Conservation (phyloP, 768 basidiomycete species). For the Auriscalpium vulgare region DNA sequence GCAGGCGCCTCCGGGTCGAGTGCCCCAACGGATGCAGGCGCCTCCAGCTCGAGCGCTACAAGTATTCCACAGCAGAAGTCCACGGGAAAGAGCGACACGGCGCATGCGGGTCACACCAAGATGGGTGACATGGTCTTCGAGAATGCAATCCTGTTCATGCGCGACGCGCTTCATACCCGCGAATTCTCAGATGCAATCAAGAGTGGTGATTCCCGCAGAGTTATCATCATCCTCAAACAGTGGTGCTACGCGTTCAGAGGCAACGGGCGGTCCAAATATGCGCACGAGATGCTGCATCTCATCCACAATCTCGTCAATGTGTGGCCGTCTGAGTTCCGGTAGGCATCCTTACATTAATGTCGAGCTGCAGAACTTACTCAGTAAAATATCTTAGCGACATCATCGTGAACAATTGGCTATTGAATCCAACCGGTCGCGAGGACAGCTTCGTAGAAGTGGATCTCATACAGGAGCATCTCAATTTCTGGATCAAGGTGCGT, state of each 20-base stretch:
- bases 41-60: background rate
- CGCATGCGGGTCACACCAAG: background rate
- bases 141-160: constrained; percentile 22
- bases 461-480: constrained; percentile 19
- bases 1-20: too few relatives aligned
- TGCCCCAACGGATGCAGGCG: too few relatives aligned
- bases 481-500: constrained; percentile 21
- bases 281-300: constrained; percentile 13
- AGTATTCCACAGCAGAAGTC: background rate
- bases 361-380: background rate
- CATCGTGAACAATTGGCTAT: constrained; percentile 27
- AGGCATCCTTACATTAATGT: background rate
- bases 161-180: constrained; percentile 19
- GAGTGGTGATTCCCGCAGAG: constrained; percentile 22
- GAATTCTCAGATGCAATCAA: constrained; percentile 24
- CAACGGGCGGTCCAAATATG: constrained; percentile 23
- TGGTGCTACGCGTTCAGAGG: constrained; percentile 19
- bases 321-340: constrained; percentile 12
- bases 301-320: constrained; percentile 12
- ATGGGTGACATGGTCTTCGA: constrained; percentile 1
- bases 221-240: constrained; percentile 18
- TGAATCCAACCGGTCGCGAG: constrained; percentile 19
- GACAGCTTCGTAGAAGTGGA: constrained; percentile 22
- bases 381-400: constrained; percentile 12
- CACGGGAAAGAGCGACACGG: background rate